Base-by-base conservation (phyloP, 352 stramenopile species). In the Globisporangium carolinianum region DNA sequence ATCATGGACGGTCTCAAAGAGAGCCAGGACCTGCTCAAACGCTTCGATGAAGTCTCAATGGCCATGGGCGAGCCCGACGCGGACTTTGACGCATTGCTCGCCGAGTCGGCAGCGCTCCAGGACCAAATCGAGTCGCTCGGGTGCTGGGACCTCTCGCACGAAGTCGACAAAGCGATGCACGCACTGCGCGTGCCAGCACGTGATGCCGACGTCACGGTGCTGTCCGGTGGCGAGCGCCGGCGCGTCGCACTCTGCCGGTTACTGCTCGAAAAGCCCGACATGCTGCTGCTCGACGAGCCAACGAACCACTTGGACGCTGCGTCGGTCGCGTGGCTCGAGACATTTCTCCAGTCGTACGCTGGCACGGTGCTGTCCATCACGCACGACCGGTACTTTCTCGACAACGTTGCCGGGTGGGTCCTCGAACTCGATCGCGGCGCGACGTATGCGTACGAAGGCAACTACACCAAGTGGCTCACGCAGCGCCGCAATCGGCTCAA, bases 381-480 rank as follows among this genome's bases (percentile, higher is more conserved):
- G 32, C 97, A 99, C 79, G 97, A 99, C 70, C 83, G 96, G 18
- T 98, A 99, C 73, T 99, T 99, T 67, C 63, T 99, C 35, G 96
- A 99, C 65, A 98, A 98, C 65, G 96, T 99, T 5, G 93, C 94
- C 7, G 80, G 94, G 32, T 98, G 96, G 94, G 98, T 99, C 60
- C 71, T 99, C 4, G 95, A 99, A 67, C 76, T 99, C 2, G 96
- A 99, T 69, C 83, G 94, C 52, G 96, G 97, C 17, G 77, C 97
- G 63, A 97, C 94, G n/a, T 97, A 97, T 72, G 94, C 94, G 43
- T 98, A 98, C 75, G 91, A 98, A 75, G 97, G 97, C 41, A 99
- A 99, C 72, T 99, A 99, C 77, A 96, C 89, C n/a, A 75, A 86
- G 55, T 99, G 96, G 91, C 78, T 99, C 12, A 87, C 97, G 53